A percentile compares a stretch with the other conserved stretches of the same genome.
Conservation (phyloP, 768 basidiomycete genomes). For the Psilocybe azurescens region DNA sequence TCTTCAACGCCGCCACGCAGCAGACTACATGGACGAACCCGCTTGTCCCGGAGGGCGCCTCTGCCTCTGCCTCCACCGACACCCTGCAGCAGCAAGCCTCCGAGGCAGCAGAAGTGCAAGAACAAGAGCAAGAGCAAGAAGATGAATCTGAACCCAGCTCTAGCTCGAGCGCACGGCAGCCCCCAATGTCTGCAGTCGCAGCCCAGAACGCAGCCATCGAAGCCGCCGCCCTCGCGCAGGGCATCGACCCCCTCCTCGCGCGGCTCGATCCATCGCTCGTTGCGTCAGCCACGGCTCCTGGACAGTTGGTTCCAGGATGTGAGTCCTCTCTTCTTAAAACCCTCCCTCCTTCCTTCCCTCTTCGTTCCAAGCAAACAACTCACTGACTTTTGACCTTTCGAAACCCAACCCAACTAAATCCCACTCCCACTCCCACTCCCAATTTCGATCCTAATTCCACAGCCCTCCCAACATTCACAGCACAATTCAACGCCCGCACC, state of each 20-base stretch:
- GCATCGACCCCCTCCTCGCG: constrained; percentile 84
- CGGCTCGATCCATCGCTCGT: constrained; percentile 78
- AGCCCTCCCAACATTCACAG: constrained; percentile 55
- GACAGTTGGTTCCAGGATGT: constrained; percentile 32
- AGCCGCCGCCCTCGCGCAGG: constrained; percentile 74
- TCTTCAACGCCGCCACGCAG: constrained; percentile 75
- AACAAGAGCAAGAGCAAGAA: constrained; percentile 9
- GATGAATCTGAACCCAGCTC: not conserved
- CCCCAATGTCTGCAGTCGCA: constrained; percentile 27
- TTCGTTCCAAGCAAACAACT: too few relatives aligned
- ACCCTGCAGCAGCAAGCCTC: too few relatives aligned
- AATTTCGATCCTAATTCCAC: too few relatives aligned
- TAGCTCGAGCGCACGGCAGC: constrained; percentile 17
- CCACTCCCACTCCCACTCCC: too few relatives aligned
- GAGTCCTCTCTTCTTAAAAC: constrained; percentile 11
- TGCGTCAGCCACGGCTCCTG: constrained; percentile 31
- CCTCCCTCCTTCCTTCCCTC: too few relatives aligned
- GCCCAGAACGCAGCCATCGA: constrained; percentile 58
- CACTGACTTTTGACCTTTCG: too few relatives aligned
- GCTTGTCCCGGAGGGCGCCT: constrained; percentile 44
- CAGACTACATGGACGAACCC: constrained; percentile 90
- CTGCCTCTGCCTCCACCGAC: too few relatives aligned
- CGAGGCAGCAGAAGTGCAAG: constrained; percentile 12
- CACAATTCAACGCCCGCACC: constrained; percentile 84
- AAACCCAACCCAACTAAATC: too few relatives aligned